Base-by-base conservation (phyloP, 208 protist genomes). In the Novymonas esmeraldas region DNA sequence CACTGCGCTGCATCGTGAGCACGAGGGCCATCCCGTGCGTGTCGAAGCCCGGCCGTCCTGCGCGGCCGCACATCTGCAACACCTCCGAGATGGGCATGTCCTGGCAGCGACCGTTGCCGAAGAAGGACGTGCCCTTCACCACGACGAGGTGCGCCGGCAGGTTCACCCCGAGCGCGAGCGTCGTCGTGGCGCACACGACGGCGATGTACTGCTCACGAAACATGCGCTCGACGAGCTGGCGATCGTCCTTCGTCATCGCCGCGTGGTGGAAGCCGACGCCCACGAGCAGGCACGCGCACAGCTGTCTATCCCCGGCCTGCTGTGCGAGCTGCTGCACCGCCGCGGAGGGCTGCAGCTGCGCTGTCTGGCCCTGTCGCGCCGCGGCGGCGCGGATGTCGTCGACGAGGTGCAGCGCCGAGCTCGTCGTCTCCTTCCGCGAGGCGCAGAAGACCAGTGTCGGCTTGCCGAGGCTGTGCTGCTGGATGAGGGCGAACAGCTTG, bases 71-170 rank as follows among this genome's bases (percentile, higher is more conserved):
- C 98, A 99, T 99, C 81, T 99, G 99, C 65, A 99, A 93, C 3
- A 99, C 90, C 76, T 99, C 99, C 5, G 99, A 86, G 14, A 96
- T 66, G 0, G 85, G 92, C 1, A 99, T 70, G 77, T 99, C 98
- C 52, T 93, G 86, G 14, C 51, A 70, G 26, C 83, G 82, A 45
- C 98, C 98, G 34, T 82, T 88, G 72, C 99, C 98, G 68, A 97
- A 99, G 82, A 96, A 99, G 49, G 99, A 98, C 2, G 98, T 99
- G 22, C 99, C 99, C 75, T 99, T 96, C 38, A 98, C 73, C 2
- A 98, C 78, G 1, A 98, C 97, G 10, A 98, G 75, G 36, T 94
- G 89, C 2, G 93, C 95, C 0, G 97, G 97, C 20, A 98, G 76
- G 70, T 98, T 98, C 11, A 98, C 94, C 10, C 97, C 97, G 24